These are phyloP conservation scores for Rhododendron ovatum DNA, from an alignment of 148 eudicot species.

Conservation along the genomic window DNA sequence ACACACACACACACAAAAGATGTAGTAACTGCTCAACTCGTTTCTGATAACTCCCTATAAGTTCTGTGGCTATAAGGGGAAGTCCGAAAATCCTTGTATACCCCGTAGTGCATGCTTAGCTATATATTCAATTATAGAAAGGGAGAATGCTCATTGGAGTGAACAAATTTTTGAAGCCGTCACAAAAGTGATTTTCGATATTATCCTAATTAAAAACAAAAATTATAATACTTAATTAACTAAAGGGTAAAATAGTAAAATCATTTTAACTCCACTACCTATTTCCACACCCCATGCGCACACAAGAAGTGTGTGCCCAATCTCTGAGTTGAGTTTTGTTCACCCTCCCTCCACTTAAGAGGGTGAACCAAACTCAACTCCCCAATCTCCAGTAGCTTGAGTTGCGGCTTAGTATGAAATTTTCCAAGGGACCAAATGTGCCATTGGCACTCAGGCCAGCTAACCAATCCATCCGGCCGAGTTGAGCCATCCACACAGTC, in stretches of 20 bases:
- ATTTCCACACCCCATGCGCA: background rate
- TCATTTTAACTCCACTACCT: background rate
- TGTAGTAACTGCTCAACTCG: background rate
- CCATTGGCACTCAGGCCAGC: background rate
- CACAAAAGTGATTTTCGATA: background rate
- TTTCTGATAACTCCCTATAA: background rate
- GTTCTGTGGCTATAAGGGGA: background rate
- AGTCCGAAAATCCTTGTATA: too few species aligned
- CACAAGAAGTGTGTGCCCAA: too few species aligned
- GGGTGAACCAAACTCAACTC: too few species aligned
- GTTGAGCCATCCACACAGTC: background rate
- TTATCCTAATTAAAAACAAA: background rate
- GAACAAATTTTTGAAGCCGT: background rate
- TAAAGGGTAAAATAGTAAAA: too few species aligned
- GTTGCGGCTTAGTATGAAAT: background rate
- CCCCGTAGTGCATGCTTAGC: background rate
- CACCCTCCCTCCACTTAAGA: too few species aligned
- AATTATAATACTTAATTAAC: background rate
- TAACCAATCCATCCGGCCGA: background rate
- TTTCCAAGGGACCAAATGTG: background rate
- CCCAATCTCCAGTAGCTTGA: background rate
- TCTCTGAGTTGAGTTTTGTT: too few species aligned
- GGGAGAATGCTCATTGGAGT: background rate
- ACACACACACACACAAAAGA: background rate
- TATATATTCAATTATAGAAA: background rate